These are phyloP conservation scores for Calycina herbarum DNA, from an alignment of 2,329 filamentous ascomycete species.

Conservation along the genomic window DNA sequence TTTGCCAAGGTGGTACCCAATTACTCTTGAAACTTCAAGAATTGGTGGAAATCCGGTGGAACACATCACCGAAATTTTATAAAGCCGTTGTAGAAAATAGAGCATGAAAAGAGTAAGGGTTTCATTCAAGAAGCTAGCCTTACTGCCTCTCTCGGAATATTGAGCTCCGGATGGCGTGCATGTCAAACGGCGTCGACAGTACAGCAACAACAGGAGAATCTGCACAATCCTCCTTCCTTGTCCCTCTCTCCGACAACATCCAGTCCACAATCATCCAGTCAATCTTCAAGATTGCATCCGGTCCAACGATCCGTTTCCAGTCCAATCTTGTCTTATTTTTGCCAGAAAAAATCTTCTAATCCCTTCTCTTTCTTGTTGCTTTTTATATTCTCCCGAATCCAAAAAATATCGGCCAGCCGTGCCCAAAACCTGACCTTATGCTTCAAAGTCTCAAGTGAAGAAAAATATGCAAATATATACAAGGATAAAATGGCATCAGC, in stretches of 20 bases:
- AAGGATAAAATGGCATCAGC: constrained; percentile 1
- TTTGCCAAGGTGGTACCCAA: not conserved
- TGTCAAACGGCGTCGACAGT: not conserved
- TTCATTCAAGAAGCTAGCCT: not conserved
- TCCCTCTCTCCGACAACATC: not conserved
- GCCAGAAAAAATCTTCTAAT: constrained; percentile 3
- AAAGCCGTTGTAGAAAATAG: not conserved
- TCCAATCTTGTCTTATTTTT: not conserved
- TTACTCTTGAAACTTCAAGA: not conserved
- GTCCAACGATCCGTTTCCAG: not conserved
- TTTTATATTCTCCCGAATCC: constrained; percentile 3
- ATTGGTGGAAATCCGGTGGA: not conserved
- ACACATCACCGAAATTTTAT: too few relatives aligned
- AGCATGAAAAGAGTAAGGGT: constrained; percentile 1
- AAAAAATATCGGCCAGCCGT: constrained; percentile 4
- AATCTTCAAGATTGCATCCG: not conserved
- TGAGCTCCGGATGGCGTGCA: not conserved
- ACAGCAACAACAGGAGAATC: not conserved
- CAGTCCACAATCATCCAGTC: not conserved
- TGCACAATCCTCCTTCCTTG: not conserved
- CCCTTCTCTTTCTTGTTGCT: not conserved
- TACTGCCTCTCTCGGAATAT: not conserved
- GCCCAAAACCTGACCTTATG: not conserved
- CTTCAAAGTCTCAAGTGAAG: not conserved
- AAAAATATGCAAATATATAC: not conserved